Evolutionary conservation across 2,329 filamentous ascomycete genomes (phyloP), one percentile per base, ranked within the genome.

Genomic region (Sporothrix variecibatus): DNA sequence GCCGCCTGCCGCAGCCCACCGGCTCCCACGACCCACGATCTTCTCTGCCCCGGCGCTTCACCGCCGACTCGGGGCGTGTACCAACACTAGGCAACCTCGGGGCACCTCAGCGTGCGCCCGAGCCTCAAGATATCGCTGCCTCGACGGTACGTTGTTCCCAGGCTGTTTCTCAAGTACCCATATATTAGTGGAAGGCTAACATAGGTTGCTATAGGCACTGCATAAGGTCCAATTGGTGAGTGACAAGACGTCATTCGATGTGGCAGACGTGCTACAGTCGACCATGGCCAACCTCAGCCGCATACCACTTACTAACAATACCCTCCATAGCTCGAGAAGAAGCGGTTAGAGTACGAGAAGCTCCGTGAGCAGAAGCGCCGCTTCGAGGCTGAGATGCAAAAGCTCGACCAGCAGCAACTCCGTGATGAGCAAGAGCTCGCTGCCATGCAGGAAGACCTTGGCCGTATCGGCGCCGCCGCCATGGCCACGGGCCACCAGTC

Each of bases 361-460:
- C 91, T 98, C 79, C 90, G 94, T 77, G 94, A 97, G 83, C 94
- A 97, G 82, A 94, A 94, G 80, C 90, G 94, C 77, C 91, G 93
- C 64, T 97, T 97, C 79, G 94, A 98, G 84, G 91, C 93, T 77
- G 94, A 98, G 82, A 94, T 99, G 90, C 93, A 95, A 81, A 89
- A 94, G 78, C 87, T 98, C 76, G 94, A 97, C 79, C 88, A 95
- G 78, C 92, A 96, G 81, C 93, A 95, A 82, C 91, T 92, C 76
- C 90, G 89, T 76, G 93, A 96, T 80, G 94, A 95, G 81, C 89
- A 92, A 78, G 94, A 97, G 80, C 91, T 97, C 79, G 90, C 92
- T 74, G 91, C 93, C 81, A 93, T 98, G 85, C 92, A 94, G 79
- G 91, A 94, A 78, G 93, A 96, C 78, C 87, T 97, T 74, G 86